Evolutionary conservation across 495 filamentous ascomycete species (phyloP).

Genomic region (Penicillium psychrofluorescens): DNA sequence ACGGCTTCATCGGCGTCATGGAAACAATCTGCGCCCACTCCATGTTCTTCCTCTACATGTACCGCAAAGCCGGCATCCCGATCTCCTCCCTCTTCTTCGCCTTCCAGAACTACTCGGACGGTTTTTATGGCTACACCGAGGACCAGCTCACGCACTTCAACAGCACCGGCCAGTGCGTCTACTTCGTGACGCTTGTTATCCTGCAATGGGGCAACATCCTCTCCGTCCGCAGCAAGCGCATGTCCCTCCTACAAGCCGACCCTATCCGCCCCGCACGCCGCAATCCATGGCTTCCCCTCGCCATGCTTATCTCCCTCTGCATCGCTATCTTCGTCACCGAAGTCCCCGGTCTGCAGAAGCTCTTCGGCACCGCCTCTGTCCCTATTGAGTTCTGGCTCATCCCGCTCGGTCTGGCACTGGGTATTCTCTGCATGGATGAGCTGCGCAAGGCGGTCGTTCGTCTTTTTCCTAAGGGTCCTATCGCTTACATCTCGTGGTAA

Average conservation of each 20-base stretch:
- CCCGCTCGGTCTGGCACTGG: constrained; percentile 40
- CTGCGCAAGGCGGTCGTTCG: constrained; percentile 38
- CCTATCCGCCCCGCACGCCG: constrained; percentile 39
- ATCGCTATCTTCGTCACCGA: constrained; percentile 49
- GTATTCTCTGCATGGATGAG: constrained; percentile 44
- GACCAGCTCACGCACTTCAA: constrained; percentile 36
- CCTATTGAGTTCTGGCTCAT: constrained; percentile 47
- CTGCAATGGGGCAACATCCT: constrained; percentile 47
- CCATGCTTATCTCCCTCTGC: constrained; percentile 33
- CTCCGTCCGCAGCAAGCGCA: constrained; percentile 40
- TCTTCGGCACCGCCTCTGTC: constrained; percentile 41
- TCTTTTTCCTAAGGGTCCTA: constrained; percentile 29
- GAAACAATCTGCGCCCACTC: constrained; percentile 39
- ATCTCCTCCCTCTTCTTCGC: constrained; percentile 35
- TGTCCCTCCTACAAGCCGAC: constrained; percentile 44
- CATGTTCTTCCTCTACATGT: constrained; percentile 49
- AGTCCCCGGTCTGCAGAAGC: constrained; percentile 36
- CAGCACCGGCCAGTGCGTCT: constrained; percentile 53
- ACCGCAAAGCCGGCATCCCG: constrained; percentile 36
- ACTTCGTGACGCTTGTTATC: constrained; percentile 65
- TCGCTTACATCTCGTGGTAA: constrained; percentile 42
- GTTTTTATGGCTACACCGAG: constrained; percentile 40
- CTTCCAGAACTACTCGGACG: constrained; percentile 38
- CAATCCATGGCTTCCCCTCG: constrained; percentile 42
- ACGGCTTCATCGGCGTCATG: constrained; percentile 45